A percentile compares a stretch with the other conserved stretches of the same genome.
Conservation (phyloP, 768 basidiomycete genomes). For the Macrolepiota fuliginosa region DNA sequence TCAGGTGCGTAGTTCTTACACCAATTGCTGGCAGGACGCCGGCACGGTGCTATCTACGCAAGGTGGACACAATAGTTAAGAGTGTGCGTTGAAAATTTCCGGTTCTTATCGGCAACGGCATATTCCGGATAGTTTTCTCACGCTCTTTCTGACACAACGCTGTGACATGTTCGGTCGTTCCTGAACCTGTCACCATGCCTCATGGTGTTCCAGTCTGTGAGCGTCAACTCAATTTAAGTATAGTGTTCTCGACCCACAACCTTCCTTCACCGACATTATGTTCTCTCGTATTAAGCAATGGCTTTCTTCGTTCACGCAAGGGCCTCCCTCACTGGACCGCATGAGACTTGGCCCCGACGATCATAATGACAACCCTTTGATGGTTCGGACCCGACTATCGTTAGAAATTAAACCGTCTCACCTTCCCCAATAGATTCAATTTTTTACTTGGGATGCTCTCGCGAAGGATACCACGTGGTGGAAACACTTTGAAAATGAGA, state of each 20-base stretch:
- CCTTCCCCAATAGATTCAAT: conserved; percentile 57
- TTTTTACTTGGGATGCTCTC: conserved; percentile 78
- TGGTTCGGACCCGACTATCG: conserved; percentile 45
- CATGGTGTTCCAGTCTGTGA: neutral
- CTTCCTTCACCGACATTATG: conserved; percentile 8
- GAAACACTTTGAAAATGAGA: conserved; percentile 66
- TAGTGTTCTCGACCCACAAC: neutral
- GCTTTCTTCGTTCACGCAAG: conserved; percentile 11
- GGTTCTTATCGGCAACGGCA: conserved; percentile 11
- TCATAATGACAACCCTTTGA: conserved; percentile 53
- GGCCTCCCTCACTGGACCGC: conserved; percentile 42
- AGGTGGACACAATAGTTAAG: conserved; percentile 37
- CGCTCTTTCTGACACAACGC: neutral
- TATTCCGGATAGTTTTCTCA: neutral
- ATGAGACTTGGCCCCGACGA: conserved; percentile 62
- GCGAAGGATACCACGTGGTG: conserved; percentile 72
- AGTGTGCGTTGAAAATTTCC: conserved; percentile 14
- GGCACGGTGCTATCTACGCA: conserved; percentile 45
- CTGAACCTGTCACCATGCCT: neutral
- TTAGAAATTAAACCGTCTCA: neutral
- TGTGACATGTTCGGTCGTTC: neutral
- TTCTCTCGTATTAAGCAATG: conserved; percentile 16
- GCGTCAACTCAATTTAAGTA: neutral
- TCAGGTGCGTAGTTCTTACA: conserved; percentile 34
- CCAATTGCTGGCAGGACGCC: conserved; percentile 62